Conservation (phyloP, 306 rosid genomes). For the Lupinus albus region DNA sequence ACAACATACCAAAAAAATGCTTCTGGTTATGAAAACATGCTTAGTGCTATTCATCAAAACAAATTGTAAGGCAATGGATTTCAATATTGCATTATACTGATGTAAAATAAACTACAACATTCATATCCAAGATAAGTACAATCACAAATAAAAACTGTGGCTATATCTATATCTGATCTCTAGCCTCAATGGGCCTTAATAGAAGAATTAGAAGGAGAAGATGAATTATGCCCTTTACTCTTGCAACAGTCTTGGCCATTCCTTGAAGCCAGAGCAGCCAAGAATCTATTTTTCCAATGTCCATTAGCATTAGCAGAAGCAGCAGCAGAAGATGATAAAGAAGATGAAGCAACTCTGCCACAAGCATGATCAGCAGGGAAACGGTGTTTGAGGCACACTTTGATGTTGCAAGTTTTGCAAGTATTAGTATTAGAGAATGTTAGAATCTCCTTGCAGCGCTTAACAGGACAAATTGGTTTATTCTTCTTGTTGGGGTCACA, state of each 20-base stretch:
- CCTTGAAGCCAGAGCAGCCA: conserved; percentile 63
- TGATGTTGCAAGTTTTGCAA: conserved; percentile 71
- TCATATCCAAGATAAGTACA: too few relatives aligned
- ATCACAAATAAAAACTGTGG: too few relatives aligned
- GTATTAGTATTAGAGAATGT: conserved; percentile 74
- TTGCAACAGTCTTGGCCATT: conserved; percentile 61
- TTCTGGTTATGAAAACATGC: not conserved
- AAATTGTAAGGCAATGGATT: not conserved
- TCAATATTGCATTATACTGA: not conserved
- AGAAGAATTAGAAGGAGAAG: conserved; percentile 55
- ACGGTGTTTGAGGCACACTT: conserved; percentile 84
- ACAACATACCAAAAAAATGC: too few relatives aligned
- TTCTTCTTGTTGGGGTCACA: conserved; percentile 81
- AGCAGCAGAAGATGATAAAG: not conserved
- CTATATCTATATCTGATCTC: not conserved
- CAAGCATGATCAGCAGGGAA: conserved; percentile 84
- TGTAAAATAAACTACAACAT: too few relatives aligned
- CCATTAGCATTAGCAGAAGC: conserved; percentile 18
- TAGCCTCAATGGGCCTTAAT: conserved; percentile 52
- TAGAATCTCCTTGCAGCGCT: conserved; percentile 70
- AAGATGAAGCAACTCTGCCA: conserved; percentile 12
- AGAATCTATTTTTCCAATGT: conserved; percentile 58
- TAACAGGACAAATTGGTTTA: conserved; percentile 72
- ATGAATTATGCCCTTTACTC: conserved; percentile 41
- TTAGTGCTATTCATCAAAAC: not conserved